A percentile compares a stretch with the other conserved stretches of the same genome.
phyloP scores from a whole-genome alignment of 495 filamentous ascomycete species.

The Tuber magnatum region DNA sequence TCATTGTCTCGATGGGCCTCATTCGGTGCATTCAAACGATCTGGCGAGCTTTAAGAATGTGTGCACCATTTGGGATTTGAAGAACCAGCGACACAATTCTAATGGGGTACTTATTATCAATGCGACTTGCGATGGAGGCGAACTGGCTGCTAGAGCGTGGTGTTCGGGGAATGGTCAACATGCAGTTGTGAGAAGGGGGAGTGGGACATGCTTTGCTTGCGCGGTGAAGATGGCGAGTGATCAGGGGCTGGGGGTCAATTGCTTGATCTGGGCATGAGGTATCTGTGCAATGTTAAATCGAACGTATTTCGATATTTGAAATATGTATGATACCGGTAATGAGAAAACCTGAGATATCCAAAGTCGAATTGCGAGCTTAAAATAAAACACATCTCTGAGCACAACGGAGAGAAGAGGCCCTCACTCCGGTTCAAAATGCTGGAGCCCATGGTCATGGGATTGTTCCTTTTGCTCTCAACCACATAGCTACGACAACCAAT shows the following conservation, averaged over 20 bases:
- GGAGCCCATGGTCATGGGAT: background rate
- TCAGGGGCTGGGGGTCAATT: background rate
- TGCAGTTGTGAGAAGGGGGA: background rate
- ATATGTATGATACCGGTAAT: background rate
- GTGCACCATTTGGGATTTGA: background rate
- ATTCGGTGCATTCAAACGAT: background rate
- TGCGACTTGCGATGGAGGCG: background rate
- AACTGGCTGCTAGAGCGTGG: background rate
- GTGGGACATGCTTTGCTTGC: background rate
- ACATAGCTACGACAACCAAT: background rate
- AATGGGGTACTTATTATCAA: background rate
- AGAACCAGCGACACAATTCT: background rate
- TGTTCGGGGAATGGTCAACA: background rate
- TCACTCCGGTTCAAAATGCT: background rate
- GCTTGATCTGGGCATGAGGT: background rate
- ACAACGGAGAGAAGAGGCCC: background rate
- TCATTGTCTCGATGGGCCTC: background rate
- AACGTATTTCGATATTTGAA: background rate
- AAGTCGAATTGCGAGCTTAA: background rate
- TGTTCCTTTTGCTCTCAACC: background rate
- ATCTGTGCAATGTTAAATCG: background rate
- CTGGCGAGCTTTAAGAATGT: background rate
- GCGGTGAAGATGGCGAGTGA: background rate
- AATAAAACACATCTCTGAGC: background rate
- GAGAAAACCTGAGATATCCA: background rate